Evolutionary conservation across 345 rosid species (phyloP).

Genomic region (Eucalyptus tenuipes): DNA sequence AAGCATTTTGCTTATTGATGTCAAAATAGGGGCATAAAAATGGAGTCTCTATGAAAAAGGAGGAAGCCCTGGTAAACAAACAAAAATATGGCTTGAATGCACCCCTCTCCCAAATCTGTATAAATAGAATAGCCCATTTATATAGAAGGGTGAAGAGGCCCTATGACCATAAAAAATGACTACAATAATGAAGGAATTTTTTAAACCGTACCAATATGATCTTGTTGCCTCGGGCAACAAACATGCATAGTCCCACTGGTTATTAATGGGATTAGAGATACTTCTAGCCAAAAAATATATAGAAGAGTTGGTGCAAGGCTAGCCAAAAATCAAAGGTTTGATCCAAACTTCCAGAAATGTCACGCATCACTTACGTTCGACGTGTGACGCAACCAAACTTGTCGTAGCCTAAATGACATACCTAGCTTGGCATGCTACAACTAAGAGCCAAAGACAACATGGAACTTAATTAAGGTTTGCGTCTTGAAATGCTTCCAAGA

Average conservation of each 20-base stretch:
- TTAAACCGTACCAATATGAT: not conserved
- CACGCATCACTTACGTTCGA: not conserved
- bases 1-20: not conserved
- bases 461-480: not conserved
- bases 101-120: not conserved
- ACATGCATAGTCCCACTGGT: not conserved
- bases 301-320: not conserved
- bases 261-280: not conserved
- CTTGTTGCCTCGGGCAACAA: not conserved
- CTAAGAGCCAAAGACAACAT: not conserved
- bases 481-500: not conserved
- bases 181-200: not conserved
- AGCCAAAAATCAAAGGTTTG: not conserved
- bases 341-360: not conserved
- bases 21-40: not conserved
- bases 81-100: not conserved
- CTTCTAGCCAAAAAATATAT: not conserved
- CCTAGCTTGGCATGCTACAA: not conserved
- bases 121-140: not conserved
- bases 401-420: not conserved
- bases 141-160: not conserved
- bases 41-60: not conserved
- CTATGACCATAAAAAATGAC: not conserved
- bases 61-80: not conserved
- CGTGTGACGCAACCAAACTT: not conserved